Evolutionary conservation across 169 alveolate genomes (phyloP).

Genomic region (Plasmodium inui): DNA sequence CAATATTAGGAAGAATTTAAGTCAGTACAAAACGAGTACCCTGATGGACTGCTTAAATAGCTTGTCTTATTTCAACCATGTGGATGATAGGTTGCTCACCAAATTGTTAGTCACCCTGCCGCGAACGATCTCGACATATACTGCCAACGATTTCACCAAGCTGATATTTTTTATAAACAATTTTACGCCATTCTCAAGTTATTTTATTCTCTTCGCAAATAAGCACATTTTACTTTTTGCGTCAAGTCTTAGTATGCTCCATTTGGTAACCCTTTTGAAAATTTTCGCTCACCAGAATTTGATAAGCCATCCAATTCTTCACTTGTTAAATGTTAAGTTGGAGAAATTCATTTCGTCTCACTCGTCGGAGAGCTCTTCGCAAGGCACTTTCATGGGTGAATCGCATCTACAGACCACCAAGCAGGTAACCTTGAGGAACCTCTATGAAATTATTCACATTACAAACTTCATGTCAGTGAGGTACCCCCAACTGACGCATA

Average conservation of each 20-base stretch:
- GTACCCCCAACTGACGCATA: not conserved
- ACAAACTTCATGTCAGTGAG: conserved; percentile 11
- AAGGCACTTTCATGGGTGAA: not conserved
- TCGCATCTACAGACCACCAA: not conserved
- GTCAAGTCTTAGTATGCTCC: conserved; percentile 28
- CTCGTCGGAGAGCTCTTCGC: not conserved
- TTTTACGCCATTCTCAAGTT: conserved; percentile 35
- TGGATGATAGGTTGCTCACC: conserved; percentile 23
- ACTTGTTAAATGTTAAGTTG: conserved; percentile 27
- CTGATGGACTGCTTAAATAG: conserved; percentile 50
- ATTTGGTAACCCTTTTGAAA: conserved; percentile 31
- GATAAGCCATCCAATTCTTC: conserved; percentile 27
- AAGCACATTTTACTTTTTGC: conserved; percentile 36
- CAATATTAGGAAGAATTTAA: conserved; percentile 26
- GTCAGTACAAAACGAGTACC: conserved; percentile 48
- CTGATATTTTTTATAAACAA: conserved; percentile 43
- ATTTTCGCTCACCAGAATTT: conserved; percentile 36
- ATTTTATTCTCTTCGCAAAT: conserved; percentile 30
- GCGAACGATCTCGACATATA: conserved; percentile 30
- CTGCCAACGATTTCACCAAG: conserved; percentile 46
- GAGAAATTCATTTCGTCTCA: conserved; percentile 5
- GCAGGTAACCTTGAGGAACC: conserved; percentile 3
- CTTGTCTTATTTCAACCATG: conserved; percentile 46
- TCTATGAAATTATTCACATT: conserved; percentile 4
- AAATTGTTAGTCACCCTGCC: conserved; percentile 50